These are phyloP conservation scores for Mortierella sp. DNA, from an alignment of 371 early-diverging fungal genomes.

Conservation along the genomic window DNA sequence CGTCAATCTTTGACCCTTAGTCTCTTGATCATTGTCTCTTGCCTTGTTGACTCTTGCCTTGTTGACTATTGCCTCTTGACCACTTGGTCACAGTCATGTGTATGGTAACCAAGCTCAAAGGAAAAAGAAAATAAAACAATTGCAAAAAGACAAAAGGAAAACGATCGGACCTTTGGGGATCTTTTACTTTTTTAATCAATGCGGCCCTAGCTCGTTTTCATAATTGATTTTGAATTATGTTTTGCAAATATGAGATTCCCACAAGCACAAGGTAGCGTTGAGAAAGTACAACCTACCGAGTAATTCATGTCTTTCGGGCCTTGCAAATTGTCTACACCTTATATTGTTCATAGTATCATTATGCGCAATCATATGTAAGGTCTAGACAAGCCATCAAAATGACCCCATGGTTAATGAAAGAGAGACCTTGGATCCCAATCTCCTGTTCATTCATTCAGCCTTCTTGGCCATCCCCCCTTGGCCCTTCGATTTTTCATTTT, in stretches of 20 bases:
- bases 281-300: background rate
- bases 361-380: background rate
- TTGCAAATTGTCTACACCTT: background rate
- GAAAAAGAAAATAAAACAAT: no score
- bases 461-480: background rate
- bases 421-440: background rate
- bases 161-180: background rate
- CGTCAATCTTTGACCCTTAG: background rate
- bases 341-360: background rate
- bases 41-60: background rate
- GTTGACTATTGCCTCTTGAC: background rate
- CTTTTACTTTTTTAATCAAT: background rate
- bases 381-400: background rate
- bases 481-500: background rate
- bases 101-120: background rate
- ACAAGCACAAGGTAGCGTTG: background rate
- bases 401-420: background rate
- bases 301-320: background rate
- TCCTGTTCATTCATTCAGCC: background rate
- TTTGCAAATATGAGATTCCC: background rate
- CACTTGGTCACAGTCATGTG: slow-evolving; percentile 2
- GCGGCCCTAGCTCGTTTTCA: background rate
- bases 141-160: no score
- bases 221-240: background rate
- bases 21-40: background rate